Evolutionary conservation across 768 basidiomycete species (phyloP).

Genomic region (Leccinum boreale): DNA sequence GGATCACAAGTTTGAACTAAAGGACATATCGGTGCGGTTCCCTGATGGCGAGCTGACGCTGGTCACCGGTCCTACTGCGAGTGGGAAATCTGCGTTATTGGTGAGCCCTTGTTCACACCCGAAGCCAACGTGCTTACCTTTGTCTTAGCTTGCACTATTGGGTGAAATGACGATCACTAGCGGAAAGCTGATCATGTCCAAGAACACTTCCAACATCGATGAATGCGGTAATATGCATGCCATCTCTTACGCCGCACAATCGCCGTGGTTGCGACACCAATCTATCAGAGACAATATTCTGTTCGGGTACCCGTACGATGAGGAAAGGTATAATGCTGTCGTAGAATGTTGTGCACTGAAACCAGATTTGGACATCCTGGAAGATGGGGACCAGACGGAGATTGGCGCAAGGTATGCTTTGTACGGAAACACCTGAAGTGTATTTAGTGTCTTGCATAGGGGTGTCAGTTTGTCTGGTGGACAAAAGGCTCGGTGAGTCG

Average conservation of each 20-base stretch:
- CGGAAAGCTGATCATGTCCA: conserved; percentile 42
- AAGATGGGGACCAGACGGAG: conserved; percentile 84
- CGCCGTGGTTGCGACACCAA: conserved; percentile 66
- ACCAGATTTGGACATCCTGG: conserved; percentile 79
- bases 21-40: conserved; percentile 44
- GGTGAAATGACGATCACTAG: conserved; percentile 38
- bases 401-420: conserved; percentile 61
- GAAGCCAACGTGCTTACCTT: background rate
- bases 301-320: conserved; percentile 68
- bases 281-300: conserved; percentile 81
- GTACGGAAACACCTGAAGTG: background rate
- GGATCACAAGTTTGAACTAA: conserved; percentile 40
- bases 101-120: conserved; percentile 17
- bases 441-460: conserved; percentile 27
- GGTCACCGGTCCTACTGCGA: conserved; percentile 46
- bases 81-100: conserved; percentile 49
- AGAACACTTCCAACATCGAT: conserved; percentile 52
- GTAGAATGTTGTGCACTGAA: conserved; percentile 81
- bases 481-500: conserved; percentile 67
- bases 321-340: conserved; percentile 70
- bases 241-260: conserved; percentile 72
- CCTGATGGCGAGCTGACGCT: conserved; percentile 46
- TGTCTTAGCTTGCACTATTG: conserved; percentile 31
- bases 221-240: conserved; percentile 57
- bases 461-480: conserved; percentile 79